Conservation (phyloP, 2,329 filamentous ascomycete species). For the Daldinia sp. region DNA sequence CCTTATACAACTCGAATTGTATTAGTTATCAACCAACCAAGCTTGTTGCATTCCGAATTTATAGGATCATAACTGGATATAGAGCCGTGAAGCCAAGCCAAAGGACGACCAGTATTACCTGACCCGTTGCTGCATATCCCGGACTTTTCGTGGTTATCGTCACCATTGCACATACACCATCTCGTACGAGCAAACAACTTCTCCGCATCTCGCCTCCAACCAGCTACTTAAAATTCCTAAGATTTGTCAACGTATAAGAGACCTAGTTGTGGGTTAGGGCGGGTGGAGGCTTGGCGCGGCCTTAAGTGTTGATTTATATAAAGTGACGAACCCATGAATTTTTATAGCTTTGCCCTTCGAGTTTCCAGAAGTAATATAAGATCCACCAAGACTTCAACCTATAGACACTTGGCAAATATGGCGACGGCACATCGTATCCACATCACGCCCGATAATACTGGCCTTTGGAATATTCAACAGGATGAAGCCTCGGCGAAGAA, state of each 20-base stretch:
- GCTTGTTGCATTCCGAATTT: not conserved
- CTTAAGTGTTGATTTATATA: not conserved
- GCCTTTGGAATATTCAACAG: constrained; percentile 61
- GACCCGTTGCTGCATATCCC: not conserved
- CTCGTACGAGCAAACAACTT: not conserved
- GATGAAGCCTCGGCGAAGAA: constrained; percentile 71
- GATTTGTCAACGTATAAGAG: not conserved
- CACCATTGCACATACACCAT: constrained; percentile 1
- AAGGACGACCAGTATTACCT: not conserved
- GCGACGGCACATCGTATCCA: constrained; percentile 63
- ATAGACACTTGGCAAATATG: constrained; percentile 52
- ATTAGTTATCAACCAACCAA: not conserved
- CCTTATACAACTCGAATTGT: not conserved
- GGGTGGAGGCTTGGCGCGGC: not conserved
- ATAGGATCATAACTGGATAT: not conserved
- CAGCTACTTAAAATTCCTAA: not conserved
- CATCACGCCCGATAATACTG: constrained; percentile 62
- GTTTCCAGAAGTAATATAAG: constrained; percentile 13
- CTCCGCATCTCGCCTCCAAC: not conserved
- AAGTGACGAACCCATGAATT: constrained; percentile 18
- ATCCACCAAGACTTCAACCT: constrained; percentile 15
- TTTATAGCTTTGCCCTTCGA: constrained; percentile 3
- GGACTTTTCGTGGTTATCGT: not conserved
- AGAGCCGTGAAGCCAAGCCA: not conserved
- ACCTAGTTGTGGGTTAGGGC: not conserved